Evolutionary conservation across 2,329 filamentous ascomycete genomes (phyloP), one percentile per base, ranked within the genome.

Genomic region (Fusarium marasasianum): DNA sequence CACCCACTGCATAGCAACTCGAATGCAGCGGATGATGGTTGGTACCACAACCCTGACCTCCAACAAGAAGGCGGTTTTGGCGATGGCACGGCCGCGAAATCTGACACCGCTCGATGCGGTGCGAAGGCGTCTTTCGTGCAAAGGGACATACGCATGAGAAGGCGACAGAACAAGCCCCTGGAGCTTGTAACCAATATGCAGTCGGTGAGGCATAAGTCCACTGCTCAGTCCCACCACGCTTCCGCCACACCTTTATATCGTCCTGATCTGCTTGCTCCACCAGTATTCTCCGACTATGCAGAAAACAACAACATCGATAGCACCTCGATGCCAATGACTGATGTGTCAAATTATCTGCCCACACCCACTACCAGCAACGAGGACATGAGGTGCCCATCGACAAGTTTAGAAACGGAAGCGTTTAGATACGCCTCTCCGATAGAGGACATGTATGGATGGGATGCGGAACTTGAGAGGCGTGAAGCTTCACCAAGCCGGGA

Each of bases 391-490:
- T 67, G 47, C 15, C 62, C 51, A 22, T 53, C 61, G 15, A 75
- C 74, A 13, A 71, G 50, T 45, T 57, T 63, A 18, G 75, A 71
- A 40, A 44, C 64, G 3, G 43, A 71, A 24, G 68, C 68, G 6
- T 77, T 67, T 37, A 66, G 69, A 48, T 73, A 68, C 44, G 63
- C 75, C 7, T 70, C 75, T 14, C 60, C 75, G 4, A 55, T 70
- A 11, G 62, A 58, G 26, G 87, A 89, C 63, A 74, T 84, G 9
- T 89, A 89, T 63, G 87, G 88, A 18, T 90, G 87, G 88, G 87
- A 89, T 66, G 86, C 86, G 15, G 86, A 86, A 71, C 77, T 78
- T 48, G 65, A 77, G 22, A 77, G 76, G 48, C 66, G 71, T 17
- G 54, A 68, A 26, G 57, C 56, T 12, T 44, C 63, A 11, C 56